These are phyloP conservation scores for Tulasnella sp. DNA, from an alignment of 768 basidiomycete genomes.

Conservation along the genomic window DNA sequence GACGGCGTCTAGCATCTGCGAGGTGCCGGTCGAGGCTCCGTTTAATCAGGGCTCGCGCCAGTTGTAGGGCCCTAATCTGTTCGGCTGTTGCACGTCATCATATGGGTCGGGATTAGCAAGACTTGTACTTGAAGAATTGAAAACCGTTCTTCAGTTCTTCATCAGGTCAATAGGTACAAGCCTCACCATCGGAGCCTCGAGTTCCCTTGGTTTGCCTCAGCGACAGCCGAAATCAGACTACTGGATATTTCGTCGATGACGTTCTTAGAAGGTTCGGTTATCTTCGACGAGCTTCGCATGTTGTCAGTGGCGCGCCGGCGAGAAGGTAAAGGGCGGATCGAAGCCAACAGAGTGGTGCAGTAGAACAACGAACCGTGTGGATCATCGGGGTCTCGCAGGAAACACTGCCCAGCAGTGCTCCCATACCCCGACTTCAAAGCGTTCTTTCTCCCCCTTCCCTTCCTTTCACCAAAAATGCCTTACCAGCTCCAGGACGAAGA, in stretches of 20 bases:
- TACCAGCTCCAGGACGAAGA: not conserved
- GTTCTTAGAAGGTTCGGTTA: not conserved
- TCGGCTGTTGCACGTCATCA: not conserved
- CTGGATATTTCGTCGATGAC: not conserved
- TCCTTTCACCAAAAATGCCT: slow-evolving; percentile 8
- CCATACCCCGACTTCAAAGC: not conserved
- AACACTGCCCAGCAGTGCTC: not conserved
- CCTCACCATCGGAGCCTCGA: not conserved
- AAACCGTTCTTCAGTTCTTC: not conserved
- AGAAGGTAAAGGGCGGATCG: not conserved
- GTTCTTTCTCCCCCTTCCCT: slow-evolving; percentile 1
- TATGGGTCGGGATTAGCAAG: not conserved
- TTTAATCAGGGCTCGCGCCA: not conserved
- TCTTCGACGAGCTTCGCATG: not conserved
- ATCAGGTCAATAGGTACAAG: not conserved
- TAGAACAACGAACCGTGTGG: not conserved
- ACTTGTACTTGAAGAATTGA: not conserved
- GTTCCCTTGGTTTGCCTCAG: not conserved
- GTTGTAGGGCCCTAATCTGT: not conserved
- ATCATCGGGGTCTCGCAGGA: not conserved
- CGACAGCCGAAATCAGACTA: not conserved
- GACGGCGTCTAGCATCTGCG: not conserved
- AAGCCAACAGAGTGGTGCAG: not conserved
- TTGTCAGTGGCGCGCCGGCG: not conserved
- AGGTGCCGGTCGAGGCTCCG: not conserved